A percentile compares a stretch with the other conserved stretches of the same genome.
Conservation (phyloP, 495 filamentous ascomycete genomes). For the Daldinia childiae region DNA sequence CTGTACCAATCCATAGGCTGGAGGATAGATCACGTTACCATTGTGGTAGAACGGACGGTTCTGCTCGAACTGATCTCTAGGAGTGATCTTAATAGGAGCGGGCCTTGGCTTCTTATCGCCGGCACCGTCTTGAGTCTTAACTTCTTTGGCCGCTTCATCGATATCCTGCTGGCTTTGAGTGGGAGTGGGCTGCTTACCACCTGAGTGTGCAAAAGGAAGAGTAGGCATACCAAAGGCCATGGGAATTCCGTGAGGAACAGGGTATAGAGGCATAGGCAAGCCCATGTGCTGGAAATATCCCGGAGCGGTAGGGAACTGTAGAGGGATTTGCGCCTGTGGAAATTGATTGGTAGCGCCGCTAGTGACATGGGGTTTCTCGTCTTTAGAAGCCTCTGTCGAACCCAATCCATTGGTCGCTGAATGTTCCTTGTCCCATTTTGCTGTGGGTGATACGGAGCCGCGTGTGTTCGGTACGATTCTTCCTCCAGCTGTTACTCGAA, state of each 20-base stretch:
- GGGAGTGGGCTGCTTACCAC: constrained; percentile 8
- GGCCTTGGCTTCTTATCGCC: constrained; percentile 45
- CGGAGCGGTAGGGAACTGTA: constrained; percentile 22
- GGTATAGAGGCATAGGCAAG: constrained; percentile 40
- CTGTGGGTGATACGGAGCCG: constrained; percentile 54
- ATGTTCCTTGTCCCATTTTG: constrained; percentile 53
- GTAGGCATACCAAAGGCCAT: constrained; percentile 45
- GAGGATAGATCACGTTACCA: constrained; percentile 59
- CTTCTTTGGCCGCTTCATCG: constrained; percentile 29
- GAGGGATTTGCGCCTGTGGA: constrained; percentile 34
- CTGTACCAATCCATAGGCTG: constrained; percentile 36
- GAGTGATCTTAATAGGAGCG: constrained; percentile 53
- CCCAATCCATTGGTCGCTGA: constrained; percentile 33
- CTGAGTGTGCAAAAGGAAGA: constrained; percentile 18
- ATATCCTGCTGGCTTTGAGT: constrained; percentile 33
- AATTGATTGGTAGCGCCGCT: constrained; percentile 23
- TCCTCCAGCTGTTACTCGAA: constrained; percentile 65
- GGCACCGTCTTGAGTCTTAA: constrained; percentile 43
- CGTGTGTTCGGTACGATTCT: constrained; percentile 66
- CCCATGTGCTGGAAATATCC: constrained; percentile 37
- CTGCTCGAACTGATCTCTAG: constrained; percentile 57
- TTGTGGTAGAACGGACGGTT: constrained; percentile 59
- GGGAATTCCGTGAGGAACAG: constrained; percentile 41
- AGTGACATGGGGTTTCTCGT: constrained; percentile 13
- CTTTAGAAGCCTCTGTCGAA: constrained; percentile 19